phyloP scores from a whole-genome alignment of 345 rosid genomes.

The Eucalyptus pauciflora region DNA sequence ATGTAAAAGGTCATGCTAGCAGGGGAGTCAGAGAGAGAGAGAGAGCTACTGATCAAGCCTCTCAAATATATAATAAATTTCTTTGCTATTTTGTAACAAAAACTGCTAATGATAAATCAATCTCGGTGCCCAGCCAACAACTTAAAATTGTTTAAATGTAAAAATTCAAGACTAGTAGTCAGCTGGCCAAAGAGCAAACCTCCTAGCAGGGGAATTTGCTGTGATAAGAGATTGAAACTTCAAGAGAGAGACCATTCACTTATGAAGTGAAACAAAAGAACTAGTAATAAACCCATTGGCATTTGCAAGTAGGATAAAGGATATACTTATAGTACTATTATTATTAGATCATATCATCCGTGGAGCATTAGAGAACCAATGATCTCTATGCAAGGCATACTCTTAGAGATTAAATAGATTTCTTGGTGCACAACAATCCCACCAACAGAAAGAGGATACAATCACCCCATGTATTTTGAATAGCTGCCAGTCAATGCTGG shows the following conservation, averaged over 20 bases:
- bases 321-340: not conserved
- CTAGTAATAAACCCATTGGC: not conserved
- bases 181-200: not conserved
- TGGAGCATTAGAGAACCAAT: not conserved
- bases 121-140: not conserved
- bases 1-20: not conserved
- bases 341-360: not conserved
- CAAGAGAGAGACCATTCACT: not conserved
- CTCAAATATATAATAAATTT: not conserved
- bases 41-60: not conserved
- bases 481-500: not conserved
- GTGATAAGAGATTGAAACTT: not conserved
- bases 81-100: not conserved
- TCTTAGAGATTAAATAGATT: not conserved
- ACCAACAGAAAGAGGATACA: not conserved
- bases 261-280: not conserved
- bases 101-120: not conserved
- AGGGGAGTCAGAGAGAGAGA: not conserved
- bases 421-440: not conserved
- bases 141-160: not conserved
- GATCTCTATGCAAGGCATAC: not conserved
- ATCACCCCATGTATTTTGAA: not conserved
- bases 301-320: not conserved
- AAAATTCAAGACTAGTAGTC: not conserved
- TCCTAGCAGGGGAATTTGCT: not conserved